Evolutionary conservation across 2,329 filamentous ascomycete genomes (phyloP).

Genomic region (Fusarium sp.): DNA sequence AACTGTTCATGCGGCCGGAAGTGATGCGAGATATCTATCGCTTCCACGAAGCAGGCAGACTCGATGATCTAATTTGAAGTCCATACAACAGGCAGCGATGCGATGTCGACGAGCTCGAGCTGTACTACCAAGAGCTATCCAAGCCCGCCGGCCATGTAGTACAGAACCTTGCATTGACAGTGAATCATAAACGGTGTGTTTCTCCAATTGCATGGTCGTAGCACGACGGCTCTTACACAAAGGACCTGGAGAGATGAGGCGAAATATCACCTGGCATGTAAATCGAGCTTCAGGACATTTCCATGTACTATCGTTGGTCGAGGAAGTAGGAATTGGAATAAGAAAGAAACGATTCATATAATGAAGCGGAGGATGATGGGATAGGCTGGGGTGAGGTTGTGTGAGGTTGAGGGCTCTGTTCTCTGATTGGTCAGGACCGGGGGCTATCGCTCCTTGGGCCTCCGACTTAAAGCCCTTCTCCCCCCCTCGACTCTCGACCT

Average conservation of each 20-base stretch:
- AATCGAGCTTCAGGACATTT: not conserved
- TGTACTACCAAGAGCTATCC: no score
- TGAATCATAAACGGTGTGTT: not conserved
- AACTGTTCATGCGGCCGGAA: no score
- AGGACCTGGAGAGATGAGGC: not conserved
- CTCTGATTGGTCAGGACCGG: conserved; percentile 38
- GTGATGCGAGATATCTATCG: no score
- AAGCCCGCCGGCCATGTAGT: no score
- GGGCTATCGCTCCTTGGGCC: conserved; percentile 16
- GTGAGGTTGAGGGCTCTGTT: conserved; percentile 28
- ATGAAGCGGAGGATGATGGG: conserved; percentile 9
- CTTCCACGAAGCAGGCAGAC: no score
- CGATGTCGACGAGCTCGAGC: no score
- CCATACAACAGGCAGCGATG: no score
- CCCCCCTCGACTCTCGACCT: conserved; percentile 23
- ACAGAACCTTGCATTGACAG: not conserved
- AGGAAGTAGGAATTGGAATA: not conserved
- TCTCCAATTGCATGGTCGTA: not conserved
- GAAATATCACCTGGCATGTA: not conserved
- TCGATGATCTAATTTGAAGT: no score
- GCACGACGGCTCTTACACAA: not conserved
- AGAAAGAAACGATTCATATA: not conserved
- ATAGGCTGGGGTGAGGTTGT: conserved; percentile 39
- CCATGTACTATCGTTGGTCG: not conserved
- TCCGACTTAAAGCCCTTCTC: conserved; percentile 37